Base-by-base conservation (phyloP, 2,329 filamentous ascomycete species). In the Hypoxylon sp. region DNA sequence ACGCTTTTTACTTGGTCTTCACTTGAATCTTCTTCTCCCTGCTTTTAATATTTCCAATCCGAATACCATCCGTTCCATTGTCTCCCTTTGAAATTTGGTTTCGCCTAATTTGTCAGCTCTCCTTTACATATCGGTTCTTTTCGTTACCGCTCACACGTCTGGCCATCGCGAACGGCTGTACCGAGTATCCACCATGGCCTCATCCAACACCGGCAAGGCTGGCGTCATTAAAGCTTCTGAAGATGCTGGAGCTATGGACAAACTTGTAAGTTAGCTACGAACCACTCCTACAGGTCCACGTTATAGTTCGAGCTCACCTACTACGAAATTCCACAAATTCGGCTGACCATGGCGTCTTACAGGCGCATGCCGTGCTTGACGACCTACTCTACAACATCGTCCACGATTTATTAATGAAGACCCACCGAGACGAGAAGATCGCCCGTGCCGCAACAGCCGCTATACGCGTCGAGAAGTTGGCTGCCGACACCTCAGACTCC, bases 371-470 rank as follows among this genome's bases (percentile, higher is more conserved):
- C 21, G 87, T 95, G 66, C 85, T 95, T 75, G 90, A 94, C 75
- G 91, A 94, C 76, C 81, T 91, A 61, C 82, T 95, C 68, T 89
- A 91, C 82, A 94, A 93, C 79, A 87, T 94, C 75, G 86, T 94
- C 72, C 90, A 92, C 79, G 91, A 93, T 77, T 84, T 93, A 56
- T 84, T 93, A 70, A 85, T 93, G 75, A 88, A 92, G 78, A 89
- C 89, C 43, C 93, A 95, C 78, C 91, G 90, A 72, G 87, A 92
- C 72, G 93, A 95, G 81, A 94, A 94, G 82, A 87, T 89, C 70
- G 88, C 92, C 58, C 89, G 90, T 77, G 89, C 89, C 73, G 81
- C 87, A 70, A 86, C 90, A 66, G 86, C 91, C 74, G 85, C 89
- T 70, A 90, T 91, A 72, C 82, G 84, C 51, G 85, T 90, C 75